These are phyloP conservation scores for Lodderomyces metapsilosis DNA, from an alignment of 1,139 yeast genomes.

Conservation along the genomic window DNA sequence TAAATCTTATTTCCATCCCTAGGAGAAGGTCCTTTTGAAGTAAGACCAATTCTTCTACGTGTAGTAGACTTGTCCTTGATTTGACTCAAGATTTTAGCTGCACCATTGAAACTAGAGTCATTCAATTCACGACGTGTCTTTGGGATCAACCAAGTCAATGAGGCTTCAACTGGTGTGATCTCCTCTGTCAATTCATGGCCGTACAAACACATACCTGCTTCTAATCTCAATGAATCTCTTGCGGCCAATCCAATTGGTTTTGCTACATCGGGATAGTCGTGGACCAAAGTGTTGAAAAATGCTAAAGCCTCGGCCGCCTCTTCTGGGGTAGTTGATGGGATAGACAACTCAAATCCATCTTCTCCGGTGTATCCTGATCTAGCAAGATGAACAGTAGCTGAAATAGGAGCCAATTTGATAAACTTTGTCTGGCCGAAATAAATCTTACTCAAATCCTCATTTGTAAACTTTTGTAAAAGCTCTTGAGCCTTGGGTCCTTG, in stretches of 20 bases:
- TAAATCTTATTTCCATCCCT: constrained; percentile 77
- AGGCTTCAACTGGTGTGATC: constrained; percentile 87
- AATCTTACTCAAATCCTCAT: constrained; percentile 54
- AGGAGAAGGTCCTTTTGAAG: constrained; percentile 87
- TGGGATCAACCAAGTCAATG: constrained; percentile 86
- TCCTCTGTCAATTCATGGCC: constrained; percentile 85
- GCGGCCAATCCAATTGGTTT: constrained; percentile 95
- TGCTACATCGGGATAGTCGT: constrained; percentile 54
- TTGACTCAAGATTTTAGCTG: constrained; percentile 66
- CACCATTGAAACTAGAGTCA: constrained; percentile 67
- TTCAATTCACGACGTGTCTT: constrained; percentile 62
- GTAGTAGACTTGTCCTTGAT: constrained; percentile 58
- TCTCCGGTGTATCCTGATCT: constrained; percentile 98
- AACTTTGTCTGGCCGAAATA: constrained; percentile 74
- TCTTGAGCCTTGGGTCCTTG: constrained; percentile 86
- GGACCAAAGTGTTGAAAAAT: constrained; percentile 62
- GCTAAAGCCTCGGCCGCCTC: constrained; percentile 49
- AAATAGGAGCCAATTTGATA: constrained; percentile 47
- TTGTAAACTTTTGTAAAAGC: constrained; percentile 64
- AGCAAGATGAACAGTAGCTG: constrained; percentile 62
- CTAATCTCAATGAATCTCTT: constrained; percentile 89
- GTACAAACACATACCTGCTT: constrained; percentile 97
- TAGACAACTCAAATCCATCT: constrained; percentile 92
- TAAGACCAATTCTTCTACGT: constrained; percentile 71
- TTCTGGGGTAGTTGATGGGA: constrained; percentile 52